phyloP scores from a whole-genome alignment of 2,329 filamentous ascomycete species.

The Coleophoma eucalyptorum region DNA sequence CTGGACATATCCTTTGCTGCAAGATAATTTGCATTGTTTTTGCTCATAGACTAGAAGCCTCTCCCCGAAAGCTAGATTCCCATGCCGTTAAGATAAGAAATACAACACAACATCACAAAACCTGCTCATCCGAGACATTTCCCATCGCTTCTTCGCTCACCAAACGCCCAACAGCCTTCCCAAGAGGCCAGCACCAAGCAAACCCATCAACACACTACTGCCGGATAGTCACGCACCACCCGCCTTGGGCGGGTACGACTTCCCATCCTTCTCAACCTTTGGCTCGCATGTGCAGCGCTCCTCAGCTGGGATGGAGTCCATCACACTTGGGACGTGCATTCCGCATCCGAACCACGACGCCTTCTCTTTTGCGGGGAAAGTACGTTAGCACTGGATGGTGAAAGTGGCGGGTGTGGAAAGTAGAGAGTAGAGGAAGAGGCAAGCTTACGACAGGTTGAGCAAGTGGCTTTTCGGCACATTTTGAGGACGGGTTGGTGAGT shows the following conservation, averaged over 20 bases:
- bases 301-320: conserved; percentile 43
- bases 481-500: conserved; percentile 1
- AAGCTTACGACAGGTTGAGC: conserved; percentile 44
- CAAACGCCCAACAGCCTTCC: not conserved
- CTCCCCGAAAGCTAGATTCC: too few relatives aligned
- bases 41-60: not conserved
- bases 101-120: not conserved
- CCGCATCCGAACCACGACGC: conserved; percentile 50
- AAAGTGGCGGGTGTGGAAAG: conserved; percentile 2
- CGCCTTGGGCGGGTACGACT: conserved; percentile 50
- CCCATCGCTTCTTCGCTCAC: not conserved
- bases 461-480: conserved; percentile 50
- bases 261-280: conserved; percentile 45
- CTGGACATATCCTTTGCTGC: not conserved
- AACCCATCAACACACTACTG: conserved; percentile 3
- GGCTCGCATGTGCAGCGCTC: conserved; percentile 50
- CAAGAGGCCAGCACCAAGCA: not conserved
- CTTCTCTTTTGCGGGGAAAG: conserved; percentile 33
- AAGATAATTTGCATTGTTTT: not conserved
- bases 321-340: conserved; percentile 44
- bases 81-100: not conserved
- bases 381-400: not conserved
- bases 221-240: conserved; percentile 3
- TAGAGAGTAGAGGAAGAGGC: too few relatives aligned
- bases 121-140: too few relatives aligned